Conservation (phyloP, 2,329 filamentous ascomycete species). For the Coniochaeta pulveracea region DNA sequence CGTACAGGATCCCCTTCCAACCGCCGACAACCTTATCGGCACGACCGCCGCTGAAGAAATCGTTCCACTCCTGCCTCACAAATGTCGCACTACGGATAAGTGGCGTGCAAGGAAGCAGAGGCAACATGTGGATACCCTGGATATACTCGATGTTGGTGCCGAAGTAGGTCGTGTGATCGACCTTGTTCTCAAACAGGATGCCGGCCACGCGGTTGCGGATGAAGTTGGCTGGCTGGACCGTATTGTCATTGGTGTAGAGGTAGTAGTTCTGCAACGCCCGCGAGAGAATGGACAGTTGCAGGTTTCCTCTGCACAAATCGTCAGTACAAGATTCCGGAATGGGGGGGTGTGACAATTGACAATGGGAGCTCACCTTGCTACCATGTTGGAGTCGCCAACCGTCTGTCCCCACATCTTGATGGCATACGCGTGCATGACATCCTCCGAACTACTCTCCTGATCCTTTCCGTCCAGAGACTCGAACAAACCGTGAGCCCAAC, state of each 20-base stretch:
- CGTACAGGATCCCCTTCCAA: conserved; percentile 79
- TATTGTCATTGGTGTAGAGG: conserved; percentile 62
- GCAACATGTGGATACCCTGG: conserved; percentile 74
- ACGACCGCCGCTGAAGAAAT: conserved; percentile 60
- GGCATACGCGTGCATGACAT: conserved; percentile 76
- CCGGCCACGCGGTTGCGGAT: conserved; percentile 64
- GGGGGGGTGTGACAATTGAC: neutral
- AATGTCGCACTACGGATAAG: conserved; percentile 58
- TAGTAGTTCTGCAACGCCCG: conserved; percentile 73
- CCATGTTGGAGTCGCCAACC: conserved; percentile 65
- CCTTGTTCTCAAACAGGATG: conserved; percentile 86
- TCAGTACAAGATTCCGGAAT: neutral
- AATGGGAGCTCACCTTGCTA: conserved; percentile 42
- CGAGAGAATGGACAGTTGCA: conserved; percentile 72
- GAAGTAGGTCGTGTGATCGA: conserved; percentile 88
- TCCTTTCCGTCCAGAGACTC: conserved; percentile 64
- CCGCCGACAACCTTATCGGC: conserved; percentile 57
- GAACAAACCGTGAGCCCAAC: conserved; percentile 76
- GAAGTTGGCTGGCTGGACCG: conserved; percentile 61
- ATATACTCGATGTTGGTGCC: conserved; percentile 62
- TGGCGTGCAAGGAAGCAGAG: conserved; percentile 56
- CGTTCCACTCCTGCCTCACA: conserved; percentile 72
- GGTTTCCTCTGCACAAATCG: conserved; percentile 43
- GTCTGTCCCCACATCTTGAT: conserved; percentile 90
- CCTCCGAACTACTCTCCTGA: conserved; percentile 83